phyloP scores from a whole-genome alignment of 805 yeast genomes.

The Candida maris region DNA sequence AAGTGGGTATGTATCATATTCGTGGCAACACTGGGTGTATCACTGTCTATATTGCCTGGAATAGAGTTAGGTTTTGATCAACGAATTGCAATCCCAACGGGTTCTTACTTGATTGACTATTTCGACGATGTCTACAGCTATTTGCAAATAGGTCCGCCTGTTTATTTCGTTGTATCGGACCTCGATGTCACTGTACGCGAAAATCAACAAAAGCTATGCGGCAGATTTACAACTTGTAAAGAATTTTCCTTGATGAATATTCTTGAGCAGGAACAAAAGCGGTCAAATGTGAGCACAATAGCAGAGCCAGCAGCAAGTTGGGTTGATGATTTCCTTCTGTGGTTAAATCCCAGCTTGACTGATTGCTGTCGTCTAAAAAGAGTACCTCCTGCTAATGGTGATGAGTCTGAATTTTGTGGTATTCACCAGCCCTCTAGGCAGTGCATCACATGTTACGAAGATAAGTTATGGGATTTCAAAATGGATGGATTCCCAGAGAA shows the following conservation, averaged over 20 bases:
- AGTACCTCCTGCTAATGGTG: constrained; percentile 22
- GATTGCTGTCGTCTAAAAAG: constrained; percentile 79
- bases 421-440: constrained; percentile 64
- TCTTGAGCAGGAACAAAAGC: constrained; percentile 76
- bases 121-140: constrained; percentile 71
- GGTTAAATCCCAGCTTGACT: constrained; percentile 82
- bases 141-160: constrained; percentile 87
- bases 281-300: constrained; percentile 61
- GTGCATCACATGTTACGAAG: constrained; percentile 70
- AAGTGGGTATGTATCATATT: constrained; percentile 52
- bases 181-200: constrained; percentile 56
- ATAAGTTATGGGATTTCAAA: constrained; percentile 60
- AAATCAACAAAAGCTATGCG: constrained; percentile 76
- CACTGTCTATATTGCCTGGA: constrained; percentile 65
- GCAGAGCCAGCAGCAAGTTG: constrained; percentile 85
- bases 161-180: constrained; percentile 75
- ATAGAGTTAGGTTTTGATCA: constrained; percentile 84
- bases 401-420: constrained; percentile 55
- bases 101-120: constrained; percentile 77
- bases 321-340: constrained; percentile 86
- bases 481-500: constrained; percentile 85
- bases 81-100: constrained; percentile 78
- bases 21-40: constrained; percentile 59
- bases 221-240: constrained; percentile 81
- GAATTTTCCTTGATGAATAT: constrained; percentile 75